Base-by-base conservation (phyloP, 1,284 basidiomycete genomes). In the Naganishia sp. region DNA sequence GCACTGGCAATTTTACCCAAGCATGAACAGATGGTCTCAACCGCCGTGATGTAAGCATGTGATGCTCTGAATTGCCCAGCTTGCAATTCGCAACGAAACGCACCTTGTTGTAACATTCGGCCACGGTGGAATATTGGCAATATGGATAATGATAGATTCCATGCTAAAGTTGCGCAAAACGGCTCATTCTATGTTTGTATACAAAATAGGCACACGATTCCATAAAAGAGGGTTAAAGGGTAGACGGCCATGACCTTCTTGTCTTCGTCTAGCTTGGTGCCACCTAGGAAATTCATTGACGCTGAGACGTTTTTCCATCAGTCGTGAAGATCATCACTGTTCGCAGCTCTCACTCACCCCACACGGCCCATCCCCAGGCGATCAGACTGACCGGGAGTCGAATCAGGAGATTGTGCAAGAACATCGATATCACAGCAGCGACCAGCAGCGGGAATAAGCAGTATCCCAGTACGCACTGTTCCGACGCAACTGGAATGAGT, bases 291-390 rank as follows among this genome's bases (percentile, higher is more conserved):
- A 79, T 95, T 94, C 66, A 94, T 88, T 39, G 92, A 89, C 2
- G 93, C 93, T 96, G 23, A 53, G 31, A 39, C 9, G 18, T 3
- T 56, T 15, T 6, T n/a, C 28, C 23, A 46, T 46, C 33, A 55
- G 36, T 52, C 39, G 48, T 16, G 9, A 48, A 15, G 36, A 11
- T 18, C 7, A 56, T 49, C 33, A 9, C 25, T 39, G 23, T 10
- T n/a, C 15, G 11, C 16, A 21, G 43, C 36, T 21, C 2, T 36
- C 43, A 28, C 59, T 39, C 44, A 95, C 93, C 93, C 92, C 93
- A 97, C 64, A 95, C 89, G 77, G 88, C 92, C 94, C 94, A 97
- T 44, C 84, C 92, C 88, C 92, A 94, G 25, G 90, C 89, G 18
- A 86, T 83, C 21, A 94, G 77, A 46, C 92, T 88, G 43, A 97